Evolutionary conservation across 257 asterid species (phyloP), one percentile per base, ranked within the genome.

Genomic region (Prunella vulgaris): DNA sequence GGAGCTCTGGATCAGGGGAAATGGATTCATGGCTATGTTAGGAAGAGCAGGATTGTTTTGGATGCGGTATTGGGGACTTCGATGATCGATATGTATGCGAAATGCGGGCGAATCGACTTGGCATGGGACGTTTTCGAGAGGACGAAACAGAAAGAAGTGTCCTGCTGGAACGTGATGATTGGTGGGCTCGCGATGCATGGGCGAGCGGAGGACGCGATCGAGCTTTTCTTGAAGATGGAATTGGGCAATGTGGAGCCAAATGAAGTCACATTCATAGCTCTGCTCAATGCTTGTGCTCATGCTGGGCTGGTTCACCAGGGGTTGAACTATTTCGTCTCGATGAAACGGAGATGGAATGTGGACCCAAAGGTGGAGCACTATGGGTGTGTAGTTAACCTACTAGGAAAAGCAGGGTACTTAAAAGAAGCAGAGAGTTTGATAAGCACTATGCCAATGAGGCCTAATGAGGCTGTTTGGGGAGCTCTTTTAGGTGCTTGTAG

Each of bases 131-230:
- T 77, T 2, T 88, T 86, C 7, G 78, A 81, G 66, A 71, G 28
- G 63, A 70, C 80, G 69, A 61, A 59, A 27, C n/a, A 21, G 27
- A 71, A 72, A 60, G 77, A 78, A 15, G 71, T 77, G 0, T 82
- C 25, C 56, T 68, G 85, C 22, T 88, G 88, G 88, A 88, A 86
- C 65, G 81, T 84, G 10, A 82, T 88, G 90, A 81, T 86, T 52
- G 82, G 84, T 20, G 88, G 84, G 35, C 81, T 85, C 5, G 90
- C 86, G 0, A 74, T 84, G 77, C 84, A 88, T 7, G 93, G 93
- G 15, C 73, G 82, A 52, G 93, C 76, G 7, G 56, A 74, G 37
- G 88, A 82, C 30, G 90, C 92, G 1, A 53, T 82, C 1, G 76
- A 81, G 22, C 85, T 82, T 18, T 86, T 88, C 79, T 7, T 32